Evolutionary conservation across 2,329 filamentous ascomycete species (phyloP), one percentile per base, ranked within the genome.

Genomic region (Aspergillus persii): DNA sequence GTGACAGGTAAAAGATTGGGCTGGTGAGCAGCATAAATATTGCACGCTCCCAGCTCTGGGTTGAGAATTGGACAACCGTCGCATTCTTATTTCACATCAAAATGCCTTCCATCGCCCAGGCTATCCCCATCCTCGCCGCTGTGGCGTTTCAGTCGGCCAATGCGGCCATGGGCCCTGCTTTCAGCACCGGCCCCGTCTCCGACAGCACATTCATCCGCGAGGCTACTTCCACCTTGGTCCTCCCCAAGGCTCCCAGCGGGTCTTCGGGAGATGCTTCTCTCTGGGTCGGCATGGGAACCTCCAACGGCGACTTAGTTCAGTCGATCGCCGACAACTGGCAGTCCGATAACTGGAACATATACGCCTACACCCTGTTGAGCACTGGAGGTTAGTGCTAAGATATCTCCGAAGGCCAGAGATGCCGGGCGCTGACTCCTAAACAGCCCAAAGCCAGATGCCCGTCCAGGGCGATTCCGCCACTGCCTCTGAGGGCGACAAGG

Each of bases 261-360:
- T 72, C 71, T 44, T 68, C 68, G 4, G 76, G 77, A 31, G 71
- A 74, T 56, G 63, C 75, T 23, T 78, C 77, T 6, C 71, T 82
- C 18, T 81, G 79, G 80, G 76, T 80, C 15, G 80, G 80, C 11
- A 80, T 81, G 78, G 79, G 79, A 3, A 81, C 78, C 4, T 77
- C 75, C 3, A 74, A 75, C n/a, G 78, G 76, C 27, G 76, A 81
- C 57, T 62, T 82, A 66, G 77, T 82, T 58, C 79, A 81, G 70
- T 79, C 78, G 3, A 79, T 81, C 30, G 74, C 77, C 54, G 78
- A 80, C 36, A 76, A 77, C 66, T 72, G 64, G 56, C 50, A 66
- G 60, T 61, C 67, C 50, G 50, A 58, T 50, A 54, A 68, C n/a
- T 82, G 79, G 79, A 73, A 63, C 50, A 70, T 80, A 50, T 82